phyloP scores from a whole-genome alignment of 306 rosid genomes.

The Hippophae gyantsensis region DNA sequence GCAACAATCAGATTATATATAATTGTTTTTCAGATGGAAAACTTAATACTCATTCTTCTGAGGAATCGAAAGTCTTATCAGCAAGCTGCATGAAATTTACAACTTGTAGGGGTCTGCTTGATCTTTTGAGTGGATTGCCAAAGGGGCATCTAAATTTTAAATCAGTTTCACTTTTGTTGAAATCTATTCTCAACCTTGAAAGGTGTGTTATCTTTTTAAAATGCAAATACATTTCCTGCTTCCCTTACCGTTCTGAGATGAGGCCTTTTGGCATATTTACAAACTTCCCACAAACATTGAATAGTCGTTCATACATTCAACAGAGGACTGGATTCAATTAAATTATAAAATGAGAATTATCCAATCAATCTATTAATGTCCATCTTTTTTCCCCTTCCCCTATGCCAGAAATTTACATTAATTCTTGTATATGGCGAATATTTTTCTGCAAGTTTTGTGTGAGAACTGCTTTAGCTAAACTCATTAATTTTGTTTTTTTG shows the following conservation, averaged over 20 bases:
- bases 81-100: slow-evolving; percentile 23
- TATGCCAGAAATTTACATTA: too few relatives aligned
- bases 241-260: background rate
- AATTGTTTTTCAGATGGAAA: slow-evolving; percentile 25
- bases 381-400: background rate
- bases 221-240: background rate
- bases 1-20: slow-evolving; percentile 16
- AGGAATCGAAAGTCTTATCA: slow-evolving; percentile 23
- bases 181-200: slow-evolving; percentile 74
- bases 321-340: background rate
- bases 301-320: background rate
- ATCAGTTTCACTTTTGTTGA: slow-evolving; percentile 39
- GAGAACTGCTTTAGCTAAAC: background rate
- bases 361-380: background rate
- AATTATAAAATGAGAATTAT: background rate
- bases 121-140: slow-evolving; percentile 50
- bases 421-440: background rate
- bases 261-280: background rate
- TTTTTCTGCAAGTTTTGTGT: background rate
- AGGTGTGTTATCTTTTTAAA: slow-evolving; percentile 30
- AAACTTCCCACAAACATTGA: background rate
- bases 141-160: slow-evolving; percentile 34
- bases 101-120: slow-evolving; percentile 56
- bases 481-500: background rate
- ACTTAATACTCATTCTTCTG: slow-evolving; percentile 21